These are phyloP conservation scores for Eutrema salsugineum DNA, from an alignment of 441 rosid species.

Conservation along the genomic window DNA sequence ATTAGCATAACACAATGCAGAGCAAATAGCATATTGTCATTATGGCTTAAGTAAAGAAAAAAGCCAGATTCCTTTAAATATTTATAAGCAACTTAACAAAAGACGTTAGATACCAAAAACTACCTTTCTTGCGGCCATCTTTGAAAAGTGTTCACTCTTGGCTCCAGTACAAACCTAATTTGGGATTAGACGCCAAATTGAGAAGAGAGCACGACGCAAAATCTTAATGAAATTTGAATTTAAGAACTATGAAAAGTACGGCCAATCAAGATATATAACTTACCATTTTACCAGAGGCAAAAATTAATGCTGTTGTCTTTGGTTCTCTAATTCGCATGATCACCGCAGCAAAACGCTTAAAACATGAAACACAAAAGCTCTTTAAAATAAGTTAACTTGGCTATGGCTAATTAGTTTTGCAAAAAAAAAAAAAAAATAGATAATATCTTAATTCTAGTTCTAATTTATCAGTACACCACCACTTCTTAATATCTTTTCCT, in stretches of 20 bases:
- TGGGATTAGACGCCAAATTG: background rate
- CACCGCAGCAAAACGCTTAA: conserved; percentile 38
- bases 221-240: background rate
- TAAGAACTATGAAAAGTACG: background rate
- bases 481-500: background rate
- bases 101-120: background rate
- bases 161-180: conserved; percentile 32
- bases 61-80: background rate
- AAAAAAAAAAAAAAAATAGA: too few relatives aligned
- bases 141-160: conserved; percentile 21
- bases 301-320: conserved; percentile 34
- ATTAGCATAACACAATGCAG: conserved; percentile 2
- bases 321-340: conserved; percentile 39
- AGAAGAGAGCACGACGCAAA: background rate
- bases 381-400: background rate
- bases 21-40: background rate
- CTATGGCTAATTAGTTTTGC: background rate
- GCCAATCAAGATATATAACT: background rate
- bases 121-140: conserved; percentile 29
- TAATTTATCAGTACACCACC: background rate
- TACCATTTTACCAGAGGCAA: conserved; percentile 34
- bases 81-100: background rate
- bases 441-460: background rate
- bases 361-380: conserved; percentile 1
- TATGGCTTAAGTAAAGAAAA: background rate